Percentiles rank a stretch among this genome's conserved stretches.
Evolutionary conservation across 805 yeast species (phyloP).

Genomic region (Kregervanrija fluxuum): DNA sequence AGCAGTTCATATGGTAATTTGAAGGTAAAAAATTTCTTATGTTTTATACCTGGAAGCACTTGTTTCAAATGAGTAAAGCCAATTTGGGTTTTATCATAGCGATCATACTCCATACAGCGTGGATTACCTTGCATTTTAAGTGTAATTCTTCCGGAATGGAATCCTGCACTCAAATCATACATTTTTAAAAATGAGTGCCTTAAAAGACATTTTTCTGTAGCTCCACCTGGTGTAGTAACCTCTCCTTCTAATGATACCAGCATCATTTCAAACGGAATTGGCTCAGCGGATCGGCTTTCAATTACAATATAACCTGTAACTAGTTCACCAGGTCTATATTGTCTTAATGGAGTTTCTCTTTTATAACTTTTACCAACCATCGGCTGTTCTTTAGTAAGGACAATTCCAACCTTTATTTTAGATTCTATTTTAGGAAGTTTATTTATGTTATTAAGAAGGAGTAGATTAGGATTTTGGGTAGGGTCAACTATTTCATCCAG

Average conservation of each 20-base stretch:
- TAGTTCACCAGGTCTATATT: conserved; percentile 63
- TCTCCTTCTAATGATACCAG: conserved; percentile 49
- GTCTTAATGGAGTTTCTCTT: conserved; percentile 32
- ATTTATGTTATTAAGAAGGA: conserved; percentile 20
- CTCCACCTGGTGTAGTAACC: conserved; percentile 17
- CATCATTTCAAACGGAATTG: conserved; percentile 54
- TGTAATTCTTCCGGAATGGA: conserved; percentile 29
- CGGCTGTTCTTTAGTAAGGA: conserved; percentile 37
- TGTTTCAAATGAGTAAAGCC: conserved; percentile 39
- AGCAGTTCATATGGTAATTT: conserved; percentile 44
- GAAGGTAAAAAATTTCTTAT: conserved; percentile 51
- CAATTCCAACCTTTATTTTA: conserved; percentile 18
- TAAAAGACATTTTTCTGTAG: conserved; percentile 4
- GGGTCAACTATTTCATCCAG: conserved; percentile 9
- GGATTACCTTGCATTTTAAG: conserved; percentile 3
- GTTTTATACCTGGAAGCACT: conserved; percentile 37
- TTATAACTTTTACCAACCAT: conserved; percentile 9
- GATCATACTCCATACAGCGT: conserved; percentile 6
- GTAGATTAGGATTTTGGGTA: conserved; percentile 11
- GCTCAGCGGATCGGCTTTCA: conserved; percentile 31
- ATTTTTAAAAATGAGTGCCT: conserved; percentile 34
- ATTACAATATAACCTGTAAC: conserved; percentile 49
- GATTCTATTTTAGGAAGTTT: conserved; percentile 13
- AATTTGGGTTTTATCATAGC: conserved; percentile 18
- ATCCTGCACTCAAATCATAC: conserved; percentile 46